Evolutionary conservation across 768 basidiomycete species (phyloP).

Genomic region (Tephrocybe sp.): DNA sequence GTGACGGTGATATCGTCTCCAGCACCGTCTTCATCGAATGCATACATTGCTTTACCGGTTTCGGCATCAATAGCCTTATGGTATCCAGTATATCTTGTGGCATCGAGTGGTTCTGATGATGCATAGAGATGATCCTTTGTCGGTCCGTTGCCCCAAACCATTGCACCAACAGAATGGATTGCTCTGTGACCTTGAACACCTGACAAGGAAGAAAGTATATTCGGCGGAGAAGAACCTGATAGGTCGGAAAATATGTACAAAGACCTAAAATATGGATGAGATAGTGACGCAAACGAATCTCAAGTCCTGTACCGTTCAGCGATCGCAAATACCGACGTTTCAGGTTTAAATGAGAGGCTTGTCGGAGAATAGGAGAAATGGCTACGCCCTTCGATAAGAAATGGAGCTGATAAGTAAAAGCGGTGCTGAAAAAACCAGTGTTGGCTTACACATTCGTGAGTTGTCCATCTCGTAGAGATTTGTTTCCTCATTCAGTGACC

Average conservation of each 20-base stretch:
- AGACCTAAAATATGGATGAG: slow-evolving; percentile 9
- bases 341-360: slow-evolving; percentile 45
- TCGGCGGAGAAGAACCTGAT: slow-evolving; percentile 3
- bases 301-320: slow-evolving; percentile 31
- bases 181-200: slow-evolving; percentile 14
- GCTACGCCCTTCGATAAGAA: slow-evolving; percentile 10
- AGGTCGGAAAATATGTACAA: slow-evolving; percentile 19
- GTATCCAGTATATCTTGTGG: slow-evolving; percentile 29
- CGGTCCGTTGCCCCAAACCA: slow-evolving; percentile 47
- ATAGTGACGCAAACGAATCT: not conserved
- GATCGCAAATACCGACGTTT: slow-evolving; percentile 36
- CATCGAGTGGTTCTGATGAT: slow-evolving; percentile 47
- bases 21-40: slow-evolving; percentile 44
- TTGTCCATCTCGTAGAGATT: slow-evolving; percentile 4
- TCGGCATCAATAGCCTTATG: slow-evolving; percentile 51
- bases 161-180: slow-evolving; percentile 35
- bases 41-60: slow-evolving; percentile 20
- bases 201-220: slow-evolving; percentile 12
- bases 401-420: not conserved
- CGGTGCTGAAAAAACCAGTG: not conserved
- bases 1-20: slow-evolving; percentile 53
- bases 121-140: slow-evolving; percentile 46
- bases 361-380: slow-evolving; percentile 30
- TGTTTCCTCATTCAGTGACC: slow-evolving; percentile 30
- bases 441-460: not conserved